These are phyloP conservation scores for Geranium incanum DNA, from an alignment of 441 rosid species.

Conservation along the genomic window DNA sequence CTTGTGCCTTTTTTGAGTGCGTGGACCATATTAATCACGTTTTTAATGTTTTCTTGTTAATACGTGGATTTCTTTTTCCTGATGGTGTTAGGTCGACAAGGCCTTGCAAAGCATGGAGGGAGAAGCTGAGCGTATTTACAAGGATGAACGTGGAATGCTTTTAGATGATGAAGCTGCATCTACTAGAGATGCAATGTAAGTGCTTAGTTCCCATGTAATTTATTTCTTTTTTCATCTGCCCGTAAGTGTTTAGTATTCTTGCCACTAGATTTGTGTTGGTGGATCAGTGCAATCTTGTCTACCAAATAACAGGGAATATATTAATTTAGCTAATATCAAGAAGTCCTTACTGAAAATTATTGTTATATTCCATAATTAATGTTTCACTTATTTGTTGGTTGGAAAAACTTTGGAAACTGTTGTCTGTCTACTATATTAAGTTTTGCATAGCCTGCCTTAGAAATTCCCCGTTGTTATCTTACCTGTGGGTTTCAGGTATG, in stretches of 20 bases:
- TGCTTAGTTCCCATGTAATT: slow-evolving; percentile 17
- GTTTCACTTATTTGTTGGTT: neutral
- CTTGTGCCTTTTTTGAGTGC: neutral
- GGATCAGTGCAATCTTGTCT: neutral
- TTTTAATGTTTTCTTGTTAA: neutral
- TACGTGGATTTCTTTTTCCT: slow-evolving; percentile 11
- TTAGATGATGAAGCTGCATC: slow-evolving; percentile 95
- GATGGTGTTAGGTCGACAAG: slow-evolving; percentile 57
- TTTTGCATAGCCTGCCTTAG: slow-evolving; percentile 1
- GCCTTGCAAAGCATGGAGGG: slow-evolving; percentile 84
- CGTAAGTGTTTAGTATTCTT: neutral
- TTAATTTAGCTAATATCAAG: neutral
- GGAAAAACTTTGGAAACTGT: neutral
- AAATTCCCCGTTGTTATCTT: neutral
- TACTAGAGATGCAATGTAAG: slow-evolving; percentile 95
- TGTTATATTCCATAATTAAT: neutral
- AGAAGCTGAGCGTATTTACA: slow-evolving; percentile 86
- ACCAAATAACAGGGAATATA: neutral
- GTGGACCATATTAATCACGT: neutral
- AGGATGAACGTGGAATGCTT: slow-evolving; percentile 69
- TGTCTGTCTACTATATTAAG: neutral
- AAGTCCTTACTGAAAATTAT: neutral
- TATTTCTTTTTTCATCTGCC: slow-evolving; percentile 8
- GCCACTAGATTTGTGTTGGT: neutral
- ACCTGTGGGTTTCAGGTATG: slow-evolving; percentile 52